Percentiles rank a stretch among this genome's conserved stretches.
Conservation (phyloP, 495 filamentous ascomycete genomes). For the Xeromyces bisporus region DNA sequence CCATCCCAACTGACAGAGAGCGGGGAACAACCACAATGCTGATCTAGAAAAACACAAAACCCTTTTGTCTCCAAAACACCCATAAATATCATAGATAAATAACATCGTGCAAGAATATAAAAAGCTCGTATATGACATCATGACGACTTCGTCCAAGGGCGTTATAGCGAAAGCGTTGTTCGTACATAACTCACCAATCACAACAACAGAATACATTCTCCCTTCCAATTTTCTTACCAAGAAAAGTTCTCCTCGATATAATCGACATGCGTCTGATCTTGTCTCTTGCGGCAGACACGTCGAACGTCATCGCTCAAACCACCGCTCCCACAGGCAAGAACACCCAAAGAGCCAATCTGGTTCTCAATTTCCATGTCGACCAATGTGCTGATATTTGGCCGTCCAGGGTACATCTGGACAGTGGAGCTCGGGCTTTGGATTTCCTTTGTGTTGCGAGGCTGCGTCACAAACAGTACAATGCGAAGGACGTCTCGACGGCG, state of each 20-base stretch:
- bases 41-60: too few relatives aligned
- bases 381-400: slow-evolving; percentile 64
- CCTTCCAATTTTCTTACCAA: slow-evolving; percentile 40
- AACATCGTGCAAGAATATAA: too few relatives aligned
- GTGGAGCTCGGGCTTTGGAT: slow-evolving; percentile 51
- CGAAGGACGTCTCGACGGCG: slow-evolving; percentile 59
- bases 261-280: slow-evolving; percentile 49
- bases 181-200: too few relatives aligned
- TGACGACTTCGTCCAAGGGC: too few relatives aligned
- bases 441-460: slow-evolving; percentile 55
- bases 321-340: slow-evolving; percentile 78
- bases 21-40: too few relatives aligned
- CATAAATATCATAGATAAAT: too few relatives aligned
- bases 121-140: too few relatives aligned
- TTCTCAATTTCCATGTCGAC: slow-evolving; percentile 59
- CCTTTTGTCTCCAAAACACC: too few relatives aligned
- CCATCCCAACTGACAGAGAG: too few relatives aligned
- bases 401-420: slow-evolving; percentile 71
- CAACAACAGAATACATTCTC: not conserved
- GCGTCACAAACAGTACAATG: slow-evolving; percentile 76
- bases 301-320: slow-evolving; percentile 71
- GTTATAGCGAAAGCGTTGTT: too few relatives aligned
- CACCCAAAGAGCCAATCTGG: slow-evolving; percentile 76
- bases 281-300: slow-evolving; percentile 47
- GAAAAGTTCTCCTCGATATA: slow-evolving; percentile 82